Evolutionary conservation across 225 moss, liverwort and hornwort species (phyloP).

Genomic region (Physcomitrellopsis africana): DNA sequence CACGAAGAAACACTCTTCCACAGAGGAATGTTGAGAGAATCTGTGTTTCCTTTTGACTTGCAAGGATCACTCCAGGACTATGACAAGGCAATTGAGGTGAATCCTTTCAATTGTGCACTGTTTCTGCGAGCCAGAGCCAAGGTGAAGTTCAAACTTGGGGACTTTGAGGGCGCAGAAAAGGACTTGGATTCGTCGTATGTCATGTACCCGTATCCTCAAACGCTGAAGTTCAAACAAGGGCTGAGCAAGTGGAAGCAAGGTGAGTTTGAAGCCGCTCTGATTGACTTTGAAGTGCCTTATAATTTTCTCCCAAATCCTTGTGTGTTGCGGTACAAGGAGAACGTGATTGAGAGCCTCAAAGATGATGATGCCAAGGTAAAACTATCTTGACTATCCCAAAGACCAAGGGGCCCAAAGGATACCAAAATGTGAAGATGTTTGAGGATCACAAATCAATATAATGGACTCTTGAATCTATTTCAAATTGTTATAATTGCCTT

Average conservation of each 20-base stretch:
- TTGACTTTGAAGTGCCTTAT: conserved; percentile 22
- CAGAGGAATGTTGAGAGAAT: conserved; percentile 13
- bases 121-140: conserved; percentile 8
- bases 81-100: conserved; percentile 19
- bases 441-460: too few relatives aligned
- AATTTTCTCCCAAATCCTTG: conserved; percentile 14
- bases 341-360: too few relatives aligned
- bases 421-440: too few relatives aligned
- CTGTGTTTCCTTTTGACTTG: conserved; percentile 13
- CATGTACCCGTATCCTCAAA: conserved; percentile 4
- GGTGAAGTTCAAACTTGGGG: conserved; percentile 33
- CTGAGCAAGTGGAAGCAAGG: conserved; percentile 25
- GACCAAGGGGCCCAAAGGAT: too few relatives aligned
- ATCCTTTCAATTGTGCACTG: conserved; percentile 11
- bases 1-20: background rate
- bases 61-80: conserved; percentile 21
- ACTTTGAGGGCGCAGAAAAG: conserved; percentile 17
- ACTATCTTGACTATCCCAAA: too few relatives aligned
- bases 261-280: conserved; percentile 8
- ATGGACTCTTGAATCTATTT: too few relatives aligned
- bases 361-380: too few relatives aligned
- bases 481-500: too few relatives aligned
- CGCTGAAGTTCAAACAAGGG: conserved; percentile 11
- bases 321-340: conserved; percentile 15
- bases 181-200: conserved; percentile 29